A percentile compares a stretch with the other conserved stretches of the same genome.
These are phyloP conservation scores for Entomortierella beljakovae DNA, from an alignment of 192 early-diverging fungal species.

Conservation along the genomic window DNA sequence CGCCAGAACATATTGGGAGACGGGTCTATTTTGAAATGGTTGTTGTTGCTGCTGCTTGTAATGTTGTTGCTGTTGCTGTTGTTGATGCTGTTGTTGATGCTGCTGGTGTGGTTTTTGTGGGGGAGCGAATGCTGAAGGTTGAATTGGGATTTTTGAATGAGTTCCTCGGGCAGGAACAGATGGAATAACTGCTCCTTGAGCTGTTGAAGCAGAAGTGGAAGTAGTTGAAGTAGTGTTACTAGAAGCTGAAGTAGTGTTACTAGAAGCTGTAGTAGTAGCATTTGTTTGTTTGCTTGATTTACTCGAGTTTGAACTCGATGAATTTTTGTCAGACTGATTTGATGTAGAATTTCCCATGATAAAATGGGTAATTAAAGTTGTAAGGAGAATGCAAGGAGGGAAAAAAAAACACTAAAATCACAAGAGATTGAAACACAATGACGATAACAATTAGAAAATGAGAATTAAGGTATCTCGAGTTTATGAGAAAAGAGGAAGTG, in stretches of 20 bases:
- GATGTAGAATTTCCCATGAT: slow-evolving; percentile 45
- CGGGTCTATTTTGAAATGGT: slow-evolving; percentile 2
- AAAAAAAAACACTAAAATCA: too few species aligned
- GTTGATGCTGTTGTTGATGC: slow-evolving; percentile 4
- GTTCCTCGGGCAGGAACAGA: slow-evolving; percentile 5
- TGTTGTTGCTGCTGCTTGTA: slow-evolving; percentile 14
- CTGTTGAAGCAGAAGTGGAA: neutral
- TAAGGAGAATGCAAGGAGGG: too few species aligned
- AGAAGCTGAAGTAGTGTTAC: neutral
- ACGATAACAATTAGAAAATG: too few species aligned
- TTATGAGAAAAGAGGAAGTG: too few species aligned
- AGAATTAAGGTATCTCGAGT: too few species aligned
- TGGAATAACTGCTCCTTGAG: neutral
- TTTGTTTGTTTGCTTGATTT: slow-evolving; percentile 12
- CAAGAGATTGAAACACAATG: too few species aligned
- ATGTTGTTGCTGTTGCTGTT: slow-evolving; percentile 10
- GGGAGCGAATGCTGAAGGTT: neutral
- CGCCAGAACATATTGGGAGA: slow-evolving; percentile 6
- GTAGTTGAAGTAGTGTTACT: neutral
- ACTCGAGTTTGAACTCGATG: neutral
- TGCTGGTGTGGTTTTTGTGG: slow-evolving; percentile 1
- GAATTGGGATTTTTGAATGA: slow-evolving; percentile 39
- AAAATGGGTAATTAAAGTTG: too few species aligned
- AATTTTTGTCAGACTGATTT: slow-evolving; percentile 3
- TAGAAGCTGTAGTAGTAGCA: neutral